Evolutionary conservation across 2,329 filamentous ascomycete genomes (phyloP).

Genomic region (Hypocreales sp.): DNA sequence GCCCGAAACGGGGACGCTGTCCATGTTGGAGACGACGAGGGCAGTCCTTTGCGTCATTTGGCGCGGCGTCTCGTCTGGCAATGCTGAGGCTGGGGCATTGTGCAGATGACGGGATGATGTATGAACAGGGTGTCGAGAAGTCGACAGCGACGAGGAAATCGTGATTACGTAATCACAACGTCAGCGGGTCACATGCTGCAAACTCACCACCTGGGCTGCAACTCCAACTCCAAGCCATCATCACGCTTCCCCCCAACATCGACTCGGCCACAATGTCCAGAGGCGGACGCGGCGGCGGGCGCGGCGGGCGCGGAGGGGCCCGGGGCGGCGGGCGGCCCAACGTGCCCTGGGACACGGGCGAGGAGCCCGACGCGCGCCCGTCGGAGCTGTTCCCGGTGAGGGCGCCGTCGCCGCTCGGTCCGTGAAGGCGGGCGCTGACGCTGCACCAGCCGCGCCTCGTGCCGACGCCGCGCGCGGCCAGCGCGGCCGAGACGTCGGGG

Average conservation of each 20-base stretch:
- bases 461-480: constrained; percentile 27
- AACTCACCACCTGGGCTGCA: no score
- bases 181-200: no score
- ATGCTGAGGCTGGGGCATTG: no score
- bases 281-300: constrained; percentile 35
- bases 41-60: constrained; percentile 19
- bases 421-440: no score
- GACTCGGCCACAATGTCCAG: constrained; percentile 26
- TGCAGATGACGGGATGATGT: no score
- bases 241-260: not conserved
- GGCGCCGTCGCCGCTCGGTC: not conserved
- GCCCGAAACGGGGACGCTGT: constrained; percentile 30
- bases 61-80: no score
- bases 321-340: constrained; percentile 28
- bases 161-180: no score
- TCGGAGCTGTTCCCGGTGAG: constrained; percentile 44
- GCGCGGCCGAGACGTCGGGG: constrained; percentile 26
- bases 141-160: no score
- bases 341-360: constrained; percentile 35
- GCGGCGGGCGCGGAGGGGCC: constrained; percentile 31
- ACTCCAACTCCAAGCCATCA: not conserved
- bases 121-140: no score
- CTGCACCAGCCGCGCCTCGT: constrained; percentile 33
- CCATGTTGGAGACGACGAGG: constrained; percentile 19
- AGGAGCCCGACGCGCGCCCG: constrained; percentile 40